phyloP scores from a whole-genome alignment of 2,329 filamentous ascomycete genomes.

The Xylariomycetidae sp. region DNA sequence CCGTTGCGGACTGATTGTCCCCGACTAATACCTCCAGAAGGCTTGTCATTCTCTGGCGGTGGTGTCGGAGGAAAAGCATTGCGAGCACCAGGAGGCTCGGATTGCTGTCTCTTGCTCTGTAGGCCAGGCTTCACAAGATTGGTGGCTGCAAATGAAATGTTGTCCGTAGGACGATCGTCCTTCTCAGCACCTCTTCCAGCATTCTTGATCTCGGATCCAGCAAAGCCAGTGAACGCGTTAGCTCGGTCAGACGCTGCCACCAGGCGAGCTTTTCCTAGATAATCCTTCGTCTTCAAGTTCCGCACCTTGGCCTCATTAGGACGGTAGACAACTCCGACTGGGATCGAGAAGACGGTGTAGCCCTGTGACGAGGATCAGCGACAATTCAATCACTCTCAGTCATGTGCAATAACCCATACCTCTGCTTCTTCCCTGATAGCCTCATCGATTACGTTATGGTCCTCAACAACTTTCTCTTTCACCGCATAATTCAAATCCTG shows the following conservation, averaged over 20 bases:
- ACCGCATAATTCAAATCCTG: constrained; percentile 86
- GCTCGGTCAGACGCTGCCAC: constrained; percentile 80
- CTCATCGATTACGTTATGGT: constrained; percentile 97
- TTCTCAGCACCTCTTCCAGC: constrained; percentile 52
- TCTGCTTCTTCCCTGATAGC: constrained; percentile 91
- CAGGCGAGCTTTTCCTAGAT: constrained; percentile 90
- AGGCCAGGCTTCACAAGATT: constrained; percentile 88
- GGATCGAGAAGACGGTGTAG: constrained; percentile 98
- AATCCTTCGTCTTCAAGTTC: constrained; percentile 96
- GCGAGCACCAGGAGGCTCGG: constrained; percentile 72
- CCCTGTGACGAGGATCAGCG: constrained; percentile 53
- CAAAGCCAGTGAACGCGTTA: constrained; percentile 79
- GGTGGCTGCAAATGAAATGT: constrained; percentile 85
- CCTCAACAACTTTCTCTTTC: constrained; percentile 92
- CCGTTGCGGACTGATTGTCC: constrained; percentile 59
- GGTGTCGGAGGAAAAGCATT: constrained; percentile 97
- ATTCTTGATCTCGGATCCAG: constrained; percentile 74
- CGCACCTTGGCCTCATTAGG: constrained; percentile 98
- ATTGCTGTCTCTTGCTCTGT: constrained; percentile 75
- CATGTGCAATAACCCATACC: constrained; percentile 43
- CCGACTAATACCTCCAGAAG: constrained; percentile 42
- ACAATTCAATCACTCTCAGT: neutral
- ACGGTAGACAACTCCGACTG: constrained; percentile 89
- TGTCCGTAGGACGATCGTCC: constrained; percentile 79
- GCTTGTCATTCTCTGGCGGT: constrained; percentile 80